These are phyloP conservation scores for Trichophyton rubrum DNA, from an alignment of 2,329 filamentous ascomycete genomes.

Conservation along the genomic window DNA sequence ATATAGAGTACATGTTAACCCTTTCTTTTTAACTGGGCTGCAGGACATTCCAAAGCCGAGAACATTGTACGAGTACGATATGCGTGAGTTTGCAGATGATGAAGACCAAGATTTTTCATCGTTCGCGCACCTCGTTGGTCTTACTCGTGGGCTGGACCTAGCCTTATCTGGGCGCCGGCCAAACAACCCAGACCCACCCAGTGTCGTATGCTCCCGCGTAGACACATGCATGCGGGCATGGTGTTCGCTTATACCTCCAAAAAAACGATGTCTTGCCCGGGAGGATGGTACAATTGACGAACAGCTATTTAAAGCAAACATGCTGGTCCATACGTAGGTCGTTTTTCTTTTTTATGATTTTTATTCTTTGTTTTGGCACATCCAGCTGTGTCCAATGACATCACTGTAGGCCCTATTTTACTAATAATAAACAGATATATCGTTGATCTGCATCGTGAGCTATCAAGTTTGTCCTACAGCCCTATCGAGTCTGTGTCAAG, in stretches of 20 bases:
- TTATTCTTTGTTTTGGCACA: not conserved
- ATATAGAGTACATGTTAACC: not conserved
- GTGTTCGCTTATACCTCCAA: constrained; percentile 27
- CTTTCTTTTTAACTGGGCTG: constrained; percentile 1
- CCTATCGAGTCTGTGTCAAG: constrained; percentile 28
- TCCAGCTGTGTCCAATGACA: not conserved
- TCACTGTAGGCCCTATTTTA: constrained; percentile 23
- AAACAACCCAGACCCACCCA: constrained; percentile 12
- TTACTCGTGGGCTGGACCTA: constrained; percentile 16
- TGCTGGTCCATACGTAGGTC: constrained; percentile 45
- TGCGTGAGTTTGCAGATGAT: constrained; percentile 20
- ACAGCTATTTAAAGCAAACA: constrained; percentile 76
- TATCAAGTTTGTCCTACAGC: constrained; percentile 29
- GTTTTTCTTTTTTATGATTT: not conserved
- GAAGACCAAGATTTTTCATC: constrained; percentile 21
- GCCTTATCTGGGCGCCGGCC: constrained; percentile 16
- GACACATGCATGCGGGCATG: constrained; percentile 29
- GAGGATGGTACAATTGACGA: constrained; percentile 41
- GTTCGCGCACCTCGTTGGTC: constrained; percentile 24
- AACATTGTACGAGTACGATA: constrained; percentile 23
- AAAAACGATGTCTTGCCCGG: constrained; percentile 29
- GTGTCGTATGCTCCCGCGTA: constrained; percentile 17
- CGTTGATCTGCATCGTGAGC: constrained; percentile 27
- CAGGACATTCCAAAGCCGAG: constrained; percentile 19
- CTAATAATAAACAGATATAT: constrained; percentile 18